Base-by-base conservation (phyloP, 345 rosid species). In the Eucalyptus polybractea region DNA sequence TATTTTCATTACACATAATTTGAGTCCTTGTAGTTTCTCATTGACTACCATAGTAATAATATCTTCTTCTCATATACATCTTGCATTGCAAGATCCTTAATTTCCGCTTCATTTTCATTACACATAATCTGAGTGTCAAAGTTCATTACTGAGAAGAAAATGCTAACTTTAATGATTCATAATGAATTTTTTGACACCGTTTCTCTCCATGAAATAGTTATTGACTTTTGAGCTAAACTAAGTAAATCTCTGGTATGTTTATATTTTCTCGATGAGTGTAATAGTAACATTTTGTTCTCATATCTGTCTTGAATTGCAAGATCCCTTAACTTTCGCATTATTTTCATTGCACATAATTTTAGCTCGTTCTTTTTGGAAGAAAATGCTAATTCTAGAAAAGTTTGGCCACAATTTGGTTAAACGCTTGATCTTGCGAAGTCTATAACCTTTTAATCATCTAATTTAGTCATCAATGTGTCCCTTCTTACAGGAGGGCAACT, bases 181-280 rank as follows among this genome's bases (percentile, higher is more conserved):
- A 53, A 19, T 53, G 10, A 19, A 53, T 7, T 7, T 53, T 53
- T 53, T 53, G 58, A 53, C 58, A 53, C 1, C 0, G 4, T 53
- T 53, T 53, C 58, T 53, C 58, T 53, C 58, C 58, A 7, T 53
- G 1, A 53, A 53, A 53, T 53, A 19, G 24, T 53, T 19, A 53
- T 53, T 53, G 58, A 53, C 58, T 53, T 19, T 53, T 53, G 0
- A 53, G 58, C 58, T 53, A 53, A 53, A 53, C 2, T 19, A 53
- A 0, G 1, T 53, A 53, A 53, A 53, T 53, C 2, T 0, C 10
- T 0, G 1, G 24, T 19, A 53, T 19, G 0, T 0, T 72, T 21
- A 9, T 19, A 37, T 3, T 65, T 65, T n/a, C 17, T 29, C 3
- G 19, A 27, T 65, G 37, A 65, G 72, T 13, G 31, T 6, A 7